Evolutionary conservation across 441 rosid genomes (phyloP), one percentile per base, ranked within the genome.

Genomic region (Euphorbia schlechtendalii): DNA sequence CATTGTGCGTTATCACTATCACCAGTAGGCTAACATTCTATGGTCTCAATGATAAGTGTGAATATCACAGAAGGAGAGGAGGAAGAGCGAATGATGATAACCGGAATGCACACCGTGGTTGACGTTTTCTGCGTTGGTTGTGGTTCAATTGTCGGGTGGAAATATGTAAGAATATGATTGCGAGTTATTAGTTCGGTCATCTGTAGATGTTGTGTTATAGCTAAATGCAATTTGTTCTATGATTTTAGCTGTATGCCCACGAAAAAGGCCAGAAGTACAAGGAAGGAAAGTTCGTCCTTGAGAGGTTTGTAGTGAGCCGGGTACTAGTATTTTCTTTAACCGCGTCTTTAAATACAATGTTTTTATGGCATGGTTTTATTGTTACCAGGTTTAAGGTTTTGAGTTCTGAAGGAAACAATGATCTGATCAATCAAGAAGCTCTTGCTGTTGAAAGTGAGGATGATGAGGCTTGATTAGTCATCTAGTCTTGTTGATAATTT

Each of bases 101-200:
- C 97, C 38, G 96, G 96, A 78, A 53, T 83, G 86, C 96, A 91
- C 73, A 76, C 81, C 22, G 94, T 88, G 18, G 90, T 78, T 62
- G 96, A 88, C 77, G 86, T 91, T 74, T 91, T 78, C 76, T 91
- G 97, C 58, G 90, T 88, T 53, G 71, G 72, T 20, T 88, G 97
- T 75, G 96, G 96, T 77, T 86, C 96, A 22, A 79, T 88, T 61
- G 86, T 86, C 38, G 97, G 97, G 45, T 90, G 93, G 97, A 88
- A 88, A 88, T 88, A 88, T 59, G 97, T 90, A 83, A 79, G 82
- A 68, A 64, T 36, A 20, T 24, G 66, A 10, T 22, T 61, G 45
- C 28, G 11, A 63, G 49, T n/a, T 53, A 13, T 18, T 66, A 40
- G 32, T n/a, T n/a, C n/a, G n/a, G n/a, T n/a, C n/a, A n/a, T n/a